Evolutionary conservation across 78 protist species (phyloP), one percentile per base, ranked within the genome.

Genomic region (Protostelium mycophagum): DNA sequence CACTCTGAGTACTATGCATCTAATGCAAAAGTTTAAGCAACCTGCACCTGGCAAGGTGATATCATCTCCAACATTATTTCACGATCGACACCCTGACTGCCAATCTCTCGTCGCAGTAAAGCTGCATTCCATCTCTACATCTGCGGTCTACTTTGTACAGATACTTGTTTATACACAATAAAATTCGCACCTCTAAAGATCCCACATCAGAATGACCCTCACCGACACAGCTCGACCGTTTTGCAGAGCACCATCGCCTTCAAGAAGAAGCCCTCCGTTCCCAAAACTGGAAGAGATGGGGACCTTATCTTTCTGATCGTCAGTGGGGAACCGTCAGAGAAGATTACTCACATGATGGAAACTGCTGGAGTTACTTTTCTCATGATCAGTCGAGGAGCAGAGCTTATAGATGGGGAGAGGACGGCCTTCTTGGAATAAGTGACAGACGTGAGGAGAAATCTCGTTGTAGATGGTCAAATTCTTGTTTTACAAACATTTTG

Each of bases 331-430:
- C 96, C 0, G 95, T 92, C 31, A 86, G 95, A 38, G 95, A 93
- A 37, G 96, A 93, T 38, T 92, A 93, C 86, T 38, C 90, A 36
- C 39, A 1, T 63, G 89, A 89, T 63, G 96, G 96, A 0, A 87
- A 91, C 34, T 63, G 93, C 28, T 97, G 98, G 98, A 35, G 38
- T 1, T 93, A 86, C 87, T 95, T 95, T 38, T 89, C 97, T 38
- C 98, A 95, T 38, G 96, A 91, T 38, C 91, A 88, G 36, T 88
- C 95, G 35, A 91, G 91, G 90, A 91, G 95, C 83, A 85, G 97
- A 85, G 96, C 97, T 31, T 96, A 96, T 39, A 38, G 98, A 1
- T 96, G 98, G 98, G 90, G 93, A n/a, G 98, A 97, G 88, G 98
- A 97, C 88, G 95, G 96, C 31, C 87, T 96, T 38, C 91, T 90